phyloP scores from a whole-genome alignment of 2,329 filamentous ascomycete species.

The Diaporthe ilicicola region DNA sequence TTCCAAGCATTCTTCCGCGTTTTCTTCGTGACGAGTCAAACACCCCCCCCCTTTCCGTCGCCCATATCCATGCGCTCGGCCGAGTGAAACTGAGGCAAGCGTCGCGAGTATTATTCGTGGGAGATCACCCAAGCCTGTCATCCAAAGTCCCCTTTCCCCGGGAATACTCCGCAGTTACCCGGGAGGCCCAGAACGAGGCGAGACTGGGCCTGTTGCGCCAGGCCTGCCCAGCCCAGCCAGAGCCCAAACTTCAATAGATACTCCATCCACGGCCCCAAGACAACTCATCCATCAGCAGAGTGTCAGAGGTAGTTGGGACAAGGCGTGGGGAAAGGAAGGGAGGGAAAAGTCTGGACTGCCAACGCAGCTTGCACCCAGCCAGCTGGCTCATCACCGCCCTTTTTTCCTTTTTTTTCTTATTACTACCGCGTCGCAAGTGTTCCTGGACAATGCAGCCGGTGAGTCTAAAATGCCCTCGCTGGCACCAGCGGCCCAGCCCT shows the following conservation, averaged over 20 bases:
- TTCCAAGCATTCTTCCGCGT: slow-evolving; percentile 22
- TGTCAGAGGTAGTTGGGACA: background rate
- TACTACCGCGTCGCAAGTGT: background rate
- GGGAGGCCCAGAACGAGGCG: slow-evolving; percentile 5
- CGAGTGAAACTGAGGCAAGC: slow-evolving; percentile 21
- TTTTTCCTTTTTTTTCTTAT: background rate
- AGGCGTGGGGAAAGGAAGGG: background rate
- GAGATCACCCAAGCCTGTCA: background rate
- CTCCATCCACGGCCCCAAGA: background rate
- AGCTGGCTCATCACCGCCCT: slow-evolving; percentile 22
- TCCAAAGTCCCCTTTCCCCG: slow-evolving; percentile 3
- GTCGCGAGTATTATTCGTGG: background rate
- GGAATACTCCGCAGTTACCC: slow-evolving; percentile 3
- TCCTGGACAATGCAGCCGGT: background rate
- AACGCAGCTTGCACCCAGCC: slow-evolving; percentile 20
- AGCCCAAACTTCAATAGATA: background rate
- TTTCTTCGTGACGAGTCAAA: slow-evolving; percentile 15
- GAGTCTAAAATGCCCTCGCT: background rate
- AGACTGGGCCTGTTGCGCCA: background rate
- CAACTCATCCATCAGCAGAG: slow-evolving; percentile 1
- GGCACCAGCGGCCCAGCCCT: slow-evolving; percentile 16
- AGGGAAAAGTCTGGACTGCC: slow-evolving; percentile 1
- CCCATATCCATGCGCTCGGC: slow-evolving; percentile 21
- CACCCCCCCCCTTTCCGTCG: background rate
- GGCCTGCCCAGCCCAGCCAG: background rate